These are phyloP conservation scores for Penicillium rolfsii DNA, from an alignment of 2,329 filamentous ascomycete species.

Conservation along the genomic window DNA sequence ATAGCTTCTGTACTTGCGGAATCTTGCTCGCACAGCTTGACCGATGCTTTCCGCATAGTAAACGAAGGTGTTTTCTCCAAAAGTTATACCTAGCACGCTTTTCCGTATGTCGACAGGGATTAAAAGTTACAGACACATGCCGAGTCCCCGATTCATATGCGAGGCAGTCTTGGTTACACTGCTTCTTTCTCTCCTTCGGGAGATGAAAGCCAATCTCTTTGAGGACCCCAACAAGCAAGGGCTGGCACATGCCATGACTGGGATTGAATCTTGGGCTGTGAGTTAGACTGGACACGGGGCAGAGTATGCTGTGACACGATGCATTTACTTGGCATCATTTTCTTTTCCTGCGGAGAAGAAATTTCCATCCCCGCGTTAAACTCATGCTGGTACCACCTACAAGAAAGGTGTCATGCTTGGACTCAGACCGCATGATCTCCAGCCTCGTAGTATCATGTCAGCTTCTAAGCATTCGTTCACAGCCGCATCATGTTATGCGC, in stretches of 20 bases:
- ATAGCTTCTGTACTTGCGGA: not conserved
- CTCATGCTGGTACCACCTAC: not conserved
- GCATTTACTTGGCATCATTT: not conserved
- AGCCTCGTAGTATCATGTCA: not conserved
- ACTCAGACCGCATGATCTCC: not conserved
- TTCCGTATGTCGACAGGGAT: too few relatives aligned
- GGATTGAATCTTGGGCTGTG: not conserved
- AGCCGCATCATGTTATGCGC: not conserved
- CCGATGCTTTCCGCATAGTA: not conserved
- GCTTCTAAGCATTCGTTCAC: not conserved
- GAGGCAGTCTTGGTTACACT: not conserved
- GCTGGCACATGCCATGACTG: not conserved
- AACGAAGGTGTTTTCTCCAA: not conserved
- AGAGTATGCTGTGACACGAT: not conserved
- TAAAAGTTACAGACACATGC: not conserved
- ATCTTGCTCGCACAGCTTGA: not conserved
- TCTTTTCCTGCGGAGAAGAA: not conserved
- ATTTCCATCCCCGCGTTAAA: not conserved
- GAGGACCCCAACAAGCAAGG: not conserved
- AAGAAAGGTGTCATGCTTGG: not conserved
- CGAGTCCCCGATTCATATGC: not conserved
- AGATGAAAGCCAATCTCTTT: not conserved
- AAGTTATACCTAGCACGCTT: not conserved
- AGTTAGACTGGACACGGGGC: not conserved
- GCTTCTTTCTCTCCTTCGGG: not conserved